A percentile compares a stretch with the other conserved stretches of the same genome.
phyloP scores from a whole-genome alignment of 1,139 yeast genomes.

The Suhomyces guaymorum region DNA sequence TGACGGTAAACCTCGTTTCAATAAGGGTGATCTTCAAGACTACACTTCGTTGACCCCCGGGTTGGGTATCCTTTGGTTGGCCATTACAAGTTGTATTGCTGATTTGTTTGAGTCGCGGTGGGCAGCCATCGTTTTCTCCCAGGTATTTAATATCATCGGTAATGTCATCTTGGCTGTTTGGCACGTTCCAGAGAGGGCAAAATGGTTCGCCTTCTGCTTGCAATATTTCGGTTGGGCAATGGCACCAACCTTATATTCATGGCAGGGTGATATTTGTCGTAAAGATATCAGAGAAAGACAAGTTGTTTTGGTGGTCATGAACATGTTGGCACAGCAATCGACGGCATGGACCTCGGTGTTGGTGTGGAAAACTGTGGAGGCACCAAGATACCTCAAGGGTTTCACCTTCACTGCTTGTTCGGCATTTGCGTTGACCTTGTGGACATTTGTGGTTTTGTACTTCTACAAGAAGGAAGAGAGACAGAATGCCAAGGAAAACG shows the following conservation, averaged over 20 bases:
- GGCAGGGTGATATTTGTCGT: constrained; percentile 49
- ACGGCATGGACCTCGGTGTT: constrained; percentile 48
- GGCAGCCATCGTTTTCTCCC: constrained; percentile 58
- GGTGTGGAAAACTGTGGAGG: constrained; percentile 47
- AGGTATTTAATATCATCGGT: constrained; percentile 44
- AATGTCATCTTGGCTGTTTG: constrained; percentile 47
- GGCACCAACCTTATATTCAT: constrained; percentile 51
- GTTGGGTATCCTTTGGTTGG: constrained; percentile 43
- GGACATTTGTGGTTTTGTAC: constrained; percentile 57
- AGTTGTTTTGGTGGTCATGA: constrained; percentile 45
- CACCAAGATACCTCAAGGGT: constrained; percentile 54
- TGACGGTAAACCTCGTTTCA: constrained; percentile 29
- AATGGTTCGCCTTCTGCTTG: constrained; percentile 51
- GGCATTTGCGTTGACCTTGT: constrained; percentile 50
- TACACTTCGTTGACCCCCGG: constrained; percentile 48
- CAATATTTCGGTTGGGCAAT: constrained; percentile 53
- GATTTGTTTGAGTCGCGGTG: constrained; percentile 56
- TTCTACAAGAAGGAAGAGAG: constrained; percentile 62
- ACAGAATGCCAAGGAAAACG: constrained; percentile 50
- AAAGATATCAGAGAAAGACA: constrained; percentile 46
- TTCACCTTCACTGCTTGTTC: constrained; percentile 53
- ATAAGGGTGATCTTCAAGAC: constrained; percentile 39
- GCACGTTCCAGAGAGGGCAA: constrained; percentile 46
- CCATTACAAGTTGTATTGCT: constrained; percentile 42
- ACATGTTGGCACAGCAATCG: constrained; percentile 45